Base-by-base conservation (phyloP, 2,329 filamentous ascomycete species). In the Aspergillus hortae region DNA sequence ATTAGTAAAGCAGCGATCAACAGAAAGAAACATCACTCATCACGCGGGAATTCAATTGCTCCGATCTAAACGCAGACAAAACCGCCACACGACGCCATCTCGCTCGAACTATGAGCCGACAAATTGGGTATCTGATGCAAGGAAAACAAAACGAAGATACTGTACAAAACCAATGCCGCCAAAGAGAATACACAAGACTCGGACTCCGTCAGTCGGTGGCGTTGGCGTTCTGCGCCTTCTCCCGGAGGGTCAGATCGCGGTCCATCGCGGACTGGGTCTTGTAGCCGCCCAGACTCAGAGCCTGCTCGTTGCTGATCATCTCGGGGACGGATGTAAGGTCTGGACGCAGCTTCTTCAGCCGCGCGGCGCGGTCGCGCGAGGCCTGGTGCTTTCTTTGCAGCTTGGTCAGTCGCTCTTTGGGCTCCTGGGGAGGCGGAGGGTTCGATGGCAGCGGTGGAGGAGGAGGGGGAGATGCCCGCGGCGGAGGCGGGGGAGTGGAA, bases 251-350 rank as follows among this genome's bases (percentile, higher is more conserved):
- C 11, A 70, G 57, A 44, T 70, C 67, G 46, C 56, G 59, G 41
- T 69, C 64, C 67, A 70, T 70, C 35, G 65, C 61, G 44, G 63
- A 61, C 46, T 66, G 59, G 19, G 52, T 60, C 32, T 61, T 58
- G 52, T 70, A 71, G 10, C 65, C 64, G n/a, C 63, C 65, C 41
- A 69, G 57, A 21, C 55, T 62, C 36, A 69, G 44, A 21, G 66
- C 66, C 41, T 64, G 57, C 19, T 66, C 60, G 25, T 65, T 61
- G 48, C 56, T 66, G 36, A 70, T 58, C 10, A 58, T 59, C 11
- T 56, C 44, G 2, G 65, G 65, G 30, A 70, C 48, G 41, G 56
- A 51, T n/a, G 51, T 40, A 42, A 68, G 51, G 51, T 69, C 67
- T 12, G 67, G 68, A 36, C 68, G 63, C 44, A 71, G 51, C 36